These are phyloP conservation scores for Ulota crispa DNA, from an alignment of 225 moss, liverwort and hornwort genomes.

Conservation along the genomic window DNA sequence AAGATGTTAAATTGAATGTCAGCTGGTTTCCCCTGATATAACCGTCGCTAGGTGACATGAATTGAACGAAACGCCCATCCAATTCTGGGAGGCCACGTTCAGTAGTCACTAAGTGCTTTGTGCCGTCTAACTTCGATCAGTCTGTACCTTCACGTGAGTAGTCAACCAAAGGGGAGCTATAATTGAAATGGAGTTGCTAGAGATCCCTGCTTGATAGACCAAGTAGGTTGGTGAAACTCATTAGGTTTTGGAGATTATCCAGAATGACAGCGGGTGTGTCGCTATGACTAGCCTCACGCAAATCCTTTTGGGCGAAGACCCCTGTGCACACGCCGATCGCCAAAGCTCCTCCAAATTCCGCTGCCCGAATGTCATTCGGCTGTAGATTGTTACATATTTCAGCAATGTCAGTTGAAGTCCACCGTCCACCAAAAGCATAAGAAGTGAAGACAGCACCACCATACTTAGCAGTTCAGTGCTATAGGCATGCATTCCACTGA, in stretches of 20 bases:
- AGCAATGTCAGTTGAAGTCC: neutral
- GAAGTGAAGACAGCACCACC: conserved; percentile 11
- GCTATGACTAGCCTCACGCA: conserved; percentile 67
- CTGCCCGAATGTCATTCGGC: conserved; percentile 88
- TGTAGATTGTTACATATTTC: conserved; percentile 31
- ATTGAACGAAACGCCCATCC: conserved; percentile 27
- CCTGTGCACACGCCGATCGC: conserved; percentile 91
- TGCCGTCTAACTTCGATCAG: conserved; percentile 1
- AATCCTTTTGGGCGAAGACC: conserved; percentile 63
- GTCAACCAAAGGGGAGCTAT: neutral
- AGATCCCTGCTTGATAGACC: conserved; percentile 47
- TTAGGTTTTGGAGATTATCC: conserved; percentile 60
- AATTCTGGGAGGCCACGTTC: conserved; percentile 1
- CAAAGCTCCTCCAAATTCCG: conserved; percentile 81
- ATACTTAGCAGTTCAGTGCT: neutral
- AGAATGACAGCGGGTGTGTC: conserved; percentile 60
- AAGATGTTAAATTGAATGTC: neutral
- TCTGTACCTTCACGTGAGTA: conserved; percentile 7
- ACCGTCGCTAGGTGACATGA: conserved; percentile 16
- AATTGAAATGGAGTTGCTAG: conserved; percentile 18
- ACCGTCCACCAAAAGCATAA: neutral
- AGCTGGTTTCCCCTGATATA: conserved; percentile 11
- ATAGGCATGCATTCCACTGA: neutral
- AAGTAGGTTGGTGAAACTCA: conserved; percentile 40
- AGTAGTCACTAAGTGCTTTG: conserved; percentile 6